phyloP scores from a whole-genome alignment of 2,329 filamentous ascomycete species.

The Proliferodiscus dingleyae region DNA sequence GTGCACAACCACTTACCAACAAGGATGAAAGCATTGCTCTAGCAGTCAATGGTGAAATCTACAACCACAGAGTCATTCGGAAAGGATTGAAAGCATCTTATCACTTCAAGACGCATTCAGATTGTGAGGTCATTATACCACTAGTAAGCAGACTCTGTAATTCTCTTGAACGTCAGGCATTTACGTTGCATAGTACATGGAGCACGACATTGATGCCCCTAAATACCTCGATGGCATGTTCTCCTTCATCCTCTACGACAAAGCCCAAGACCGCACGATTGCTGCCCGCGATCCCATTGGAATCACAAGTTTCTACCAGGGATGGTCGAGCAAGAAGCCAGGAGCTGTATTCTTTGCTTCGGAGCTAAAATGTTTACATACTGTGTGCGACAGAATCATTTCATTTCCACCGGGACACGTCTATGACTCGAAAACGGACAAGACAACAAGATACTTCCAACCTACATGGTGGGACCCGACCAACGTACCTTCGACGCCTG shows the following conservation, averaged over 20 bases:
- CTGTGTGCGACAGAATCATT: constrained; percentile 92
- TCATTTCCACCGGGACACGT: constrained; percentile 93
- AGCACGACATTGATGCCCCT: constrained; percentile 87
- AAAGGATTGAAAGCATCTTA: constrained; percentile 80
- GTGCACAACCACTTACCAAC: constrained; percentile 92
- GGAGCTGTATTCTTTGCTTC: constrained; percentile 92
- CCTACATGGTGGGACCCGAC: constrained; percentile 87
- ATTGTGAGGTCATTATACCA: constrained; percentile 98
- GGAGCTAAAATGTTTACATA: constrained; percentile 88
- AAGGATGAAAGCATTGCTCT: constrained; percentile 82
- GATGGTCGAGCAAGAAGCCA: constrained; percentile 78
- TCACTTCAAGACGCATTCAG: constrained; percentile 97
- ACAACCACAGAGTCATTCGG: constrained; percentile 95
- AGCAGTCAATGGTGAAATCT: constrained; percentile 98
- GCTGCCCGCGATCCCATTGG: constrained; percentile 96
- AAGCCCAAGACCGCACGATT: constrained; percentile 84
- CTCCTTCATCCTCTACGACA: constrained; percentile 97
- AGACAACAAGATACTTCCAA: constrained; percentile 82
- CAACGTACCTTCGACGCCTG: constrained; percentile 70
- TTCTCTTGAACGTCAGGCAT: constrained; percentile 1
- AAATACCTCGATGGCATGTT: constrained; percentile 99
- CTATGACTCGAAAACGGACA: constrained; percentile 88
- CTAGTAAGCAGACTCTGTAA: constrained; percentile 55
- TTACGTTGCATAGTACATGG: constrained; percentile 64
- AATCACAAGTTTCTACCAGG: constrained; percentile 95